These are phyloP conservation scores for Actinomortierella ambigua DNA, from an alignment of 371 early-diverging fungal genomes.

Conservation along the genomic window DNA sequence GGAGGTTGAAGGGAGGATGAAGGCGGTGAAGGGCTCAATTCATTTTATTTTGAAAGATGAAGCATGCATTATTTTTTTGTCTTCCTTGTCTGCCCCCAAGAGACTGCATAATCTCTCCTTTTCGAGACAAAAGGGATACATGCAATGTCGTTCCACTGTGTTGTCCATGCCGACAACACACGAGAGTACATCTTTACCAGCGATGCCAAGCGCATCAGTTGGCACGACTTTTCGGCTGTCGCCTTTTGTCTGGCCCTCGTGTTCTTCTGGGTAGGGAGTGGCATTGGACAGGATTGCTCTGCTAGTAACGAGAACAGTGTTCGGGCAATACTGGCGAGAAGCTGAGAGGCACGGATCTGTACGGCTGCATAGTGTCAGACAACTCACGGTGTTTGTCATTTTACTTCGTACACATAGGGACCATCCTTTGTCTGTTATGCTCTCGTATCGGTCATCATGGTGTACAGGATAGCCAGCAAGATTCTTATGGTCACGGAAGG, in stretches of 20 bases:
- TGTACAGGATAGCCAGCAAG: slow-evolving; percentile 31
- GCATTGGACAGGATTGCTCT: not conserved
- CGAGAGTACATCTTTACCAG: slow-evolving; percentile 46
- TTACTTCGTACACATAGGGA: slow-evolving; percentile 9
- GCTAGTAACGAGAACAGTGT: not conserved
- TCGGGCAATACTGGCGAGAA: too few species aligned
- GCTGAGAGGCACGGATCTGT: too few species aligned
- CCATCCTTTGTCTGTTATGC: slow-evolving; percentile 21
- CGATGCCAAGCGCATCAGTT: slow-evolving; percentile 40
- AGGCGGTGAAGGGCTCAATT: too few species aligned
- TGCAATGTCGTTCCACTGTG: slow-evolving; percentile 39
- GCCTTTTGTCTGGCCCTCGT: slow-evolving; percentile 16
- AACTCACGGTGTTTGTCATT: not conserved
- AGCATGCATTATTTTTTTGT: too few species aligned
- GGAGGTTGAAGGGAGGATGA: too few species aligned
- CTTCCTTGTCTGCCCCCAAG: too few species aligned
- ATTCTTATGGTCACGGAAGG: slow-evolving; percentile 44
- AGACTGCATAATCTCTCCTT: too few species aligned
- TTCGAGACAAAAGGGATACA: not conserved
- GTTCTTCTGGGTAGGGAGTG: slow-evolving; percentile 15
- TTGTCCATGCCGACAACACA: slow-evolving; percentile 42
- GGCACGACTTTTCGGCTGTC: slow-evolving; percentile 30
- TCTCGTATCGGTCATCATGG: slow-evolving; percentile 12
- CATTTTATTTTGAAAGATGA: too few species aligned
- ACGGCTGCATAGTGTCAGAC: too few species aligned